Base-by-base conservation (phyloP, 1,284 basidiomycete genomes). In the Puccinia brachypodii region DNA sequence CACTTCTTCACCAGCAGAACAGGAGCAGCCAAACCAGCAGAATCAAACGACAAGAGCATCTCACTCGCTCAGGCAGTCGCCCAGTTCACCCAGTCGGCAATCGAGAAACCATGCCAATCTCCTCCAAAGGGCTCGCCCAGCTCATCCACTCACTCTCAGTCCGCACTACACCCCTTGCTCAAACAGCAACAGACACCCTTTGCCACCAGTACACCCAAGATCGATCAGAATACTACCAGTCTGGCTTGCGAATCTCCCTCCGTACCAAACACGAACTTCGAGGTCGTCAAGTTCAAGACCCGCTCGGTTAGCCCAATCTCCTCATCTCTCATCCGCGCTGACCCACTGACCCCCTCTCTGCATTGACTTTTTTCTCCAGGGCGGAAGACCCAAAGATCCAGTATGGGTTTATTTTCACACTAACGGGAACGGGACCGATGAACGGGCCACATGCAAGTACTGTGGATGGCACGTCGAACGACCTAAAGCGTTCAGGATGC, bases 401-500 rank as follows among this genome's bases (percentile, higher is more conserved):
- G 80, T 82, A 28, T 82, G 80, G 80, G 80, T 82, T 16, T 82
- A 82, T n/a, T 82, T 82, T 38, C 58, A 76, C 53, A 82, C 80
- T 19, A 68, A 82, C 33, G 72, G 80, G 6, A 75, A 76, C 50
- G 80, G 80, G 9, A 66, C 80, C 0, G 80, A 82, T n/a, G 80
- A 82, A 58, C 60, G 80, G 7, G 84, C 84, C 9, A 76, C 71
- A 2, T 85, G 84, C 62, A 74, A 73, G 56, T 83, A 71, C 58
- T 86, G 85, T 79, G 78, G 79, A 7, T 86, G 85, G 85, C 83
- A 81, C 64, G 83, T 83, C 13, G 85, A 86, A 36, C 83, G 84
- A 47, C 85, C 85, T 0, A 86, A 86, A 82, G 85, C 85, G 14
- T 85, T 85, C 71, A 82, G 85, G 3, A 85, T 85, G 85, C 82